These are phyloP conservation scores for Hericium erinaceus DNA, from an alignment of 768 basidiomycete species.

Conservation along the genomic window DNA sequence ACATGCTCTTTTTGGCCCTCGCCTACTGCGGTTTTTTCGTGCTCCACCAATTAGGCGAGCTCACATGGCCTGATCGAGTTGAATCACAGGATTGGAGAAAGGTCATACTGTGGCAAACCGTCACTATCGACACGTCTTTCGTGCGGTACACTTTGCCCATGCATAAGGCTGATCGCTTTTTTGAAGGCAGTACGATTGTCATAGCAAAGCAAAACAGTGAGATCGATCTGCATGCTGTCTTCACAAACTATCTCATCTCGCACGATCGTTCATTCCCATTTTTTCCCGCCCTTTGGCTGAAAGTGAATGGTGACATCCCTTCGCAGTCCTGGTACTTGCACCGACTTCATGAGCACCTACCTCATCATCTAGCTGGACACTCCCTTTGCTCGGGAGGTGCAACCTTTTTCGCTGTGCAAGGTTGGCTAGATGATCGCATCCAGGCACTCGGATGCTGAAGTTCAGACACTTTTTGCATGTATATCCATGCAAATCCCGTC, in stretches of 20 bases:
- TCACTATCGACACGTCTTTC: not conserved
- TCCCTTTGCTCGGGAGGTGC: conserved; percentile 31
- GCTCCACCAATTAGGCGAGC: conserved; percentile 21
- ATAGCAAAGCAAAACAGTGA: not conserved
- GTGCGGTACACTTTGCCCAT: conserved; percentile 21
- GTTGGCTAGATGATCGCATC: conserved; percentile 23
- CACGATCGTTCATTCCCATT: not conserved
- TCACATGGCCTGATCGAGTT: conserved; percentile 15
- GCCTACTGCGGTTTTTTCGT: conserved; percentile 17
- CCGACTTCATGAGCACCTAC: no score
- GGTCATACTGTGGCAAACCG: conserved; percentile 8
- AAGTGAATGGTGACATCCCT: conserved; percentile 22
- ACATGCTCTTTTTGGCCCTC: conserved; percentile 17
- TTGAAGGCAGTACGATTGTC: conserved; percentile 15
- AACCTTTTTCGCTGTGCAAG: conserved; percentile 25
- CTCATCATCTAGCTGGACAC: not conserved
- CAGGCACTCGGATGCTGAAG: conserved; percentile 32
- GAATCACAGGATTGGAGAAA: conserved; percentile 13
- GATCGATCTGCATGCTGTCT: not conserved
- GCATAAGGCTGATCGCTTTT: conserved; percentile 28
- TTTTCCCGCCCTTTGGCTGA: conserved; percentile 27
- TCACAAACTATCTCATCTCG: conserved; percentile 12
- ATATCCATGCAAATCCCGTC: conserved; percentile 30
- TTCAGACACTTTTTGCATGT: conserved; percentile 26
- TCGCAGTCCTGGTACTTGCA: conserved; percentile 26